These are phyloP conservation scores for Penicillium lividum DNA, from an alignment of 495 filamentous ascomycete species.

Conservation along the genomic window DNA sequence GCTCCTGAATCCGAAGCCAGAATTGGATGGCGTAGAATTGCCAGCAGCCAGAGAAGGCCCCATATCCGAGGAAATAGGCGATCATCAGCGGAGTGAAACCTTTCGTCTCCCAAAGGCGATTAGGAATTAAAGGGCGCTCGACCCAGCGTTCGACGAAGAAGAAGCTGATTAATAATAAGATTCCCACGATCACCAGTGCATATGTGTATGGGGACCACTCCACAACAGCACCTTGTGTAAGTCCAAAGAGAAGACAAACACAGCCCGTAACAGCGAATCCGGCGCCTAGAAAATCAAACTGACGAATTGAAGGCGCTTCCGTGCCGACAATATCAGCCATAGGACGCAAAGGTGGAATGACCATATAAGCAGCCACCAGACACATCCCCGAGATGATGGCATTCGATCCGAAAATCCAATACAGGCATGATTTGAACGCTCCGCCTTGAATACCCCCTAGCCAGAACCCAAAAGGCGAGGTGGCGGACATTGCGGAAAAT, in stretches of 20 bases:
- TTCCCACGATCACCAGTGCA: constrained; percentile 24
- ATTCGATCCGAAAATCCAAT: constrained; percentile 37
- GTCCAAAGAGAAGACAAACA: constrained; percentile 34
- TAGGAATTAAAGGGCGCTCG: constrained; percentile 31
- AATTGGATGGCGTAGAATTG: constrained; percentile 56
- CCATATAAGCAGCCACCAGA: constrained; percentile 23
- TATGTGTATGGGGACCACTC: constrained; percentile 34
- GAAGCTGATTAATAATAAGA: constrained; percentile 28
- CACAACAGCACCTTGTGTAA: constrained; percentile 34
- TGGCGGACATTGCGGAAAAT: constrained; percentile 36
- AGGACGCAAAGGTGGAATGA: constrained; percentile 32
- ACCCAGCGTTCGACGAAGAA: constrained; percentile 33
- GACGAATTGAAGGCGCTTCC: constrained; percentile 28
- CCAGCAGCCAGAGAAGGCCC: constrained; percentile 48
- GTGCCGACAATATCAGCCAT: constrained; percentile 28
- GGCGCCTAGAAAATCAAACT: constrained; percentile 36
- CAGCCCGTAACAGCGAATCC: constrained; percentile 25
- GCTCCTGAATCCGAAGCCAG: constrained; percentile 47
- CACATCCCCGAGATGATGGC: constrained; percentile 32
- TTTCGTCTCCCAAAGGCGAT: constrained; percentile 36
- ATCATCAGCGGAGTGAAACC: constrained; percentile 51
- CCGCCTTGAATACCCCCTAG: constrained; percentile 36
- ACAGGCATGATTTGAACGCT: constrained; percentile 23
- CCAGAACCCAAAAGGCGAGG: constrained; percentile 34
- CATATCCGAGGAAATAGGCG: constrained; percentile 51